Evolutionary conservation across 2,329 filamentous ascomycete genomes (phyloP).

Genomic region (Colletotrichum musae): DNA sequence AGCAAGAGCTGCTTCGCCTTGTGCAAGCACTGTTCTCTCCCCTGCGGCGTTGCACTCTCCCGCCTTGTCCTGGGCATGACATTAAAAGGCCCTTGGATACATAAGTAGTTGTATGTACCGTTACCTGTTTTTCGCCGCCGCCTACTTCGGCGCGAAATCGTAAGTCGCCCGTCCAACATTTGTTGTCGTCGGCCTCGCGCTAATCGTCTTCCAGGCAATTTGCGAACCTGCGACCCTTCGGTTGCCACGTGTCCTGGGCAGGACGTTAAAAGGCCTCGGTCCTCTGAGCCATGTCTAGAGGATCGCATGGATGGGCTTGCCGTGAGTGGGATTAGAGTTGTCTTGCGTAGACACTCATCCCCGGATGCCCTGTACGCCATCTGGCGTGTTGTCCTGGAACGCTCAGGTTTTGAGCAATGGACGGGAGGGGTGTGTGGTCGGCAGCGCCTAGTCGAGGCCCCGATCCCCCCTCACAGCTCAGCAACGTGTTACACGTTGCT

Average conservation of each 20-base stretch:
- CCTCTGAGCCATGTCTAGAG: slow-evolving; percentile 4
- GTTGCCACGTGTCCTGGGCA: slow-evolving; percentile 50
- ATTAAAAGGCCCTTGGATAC: slow-evolving; percentile 48
- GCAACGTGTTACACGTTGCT: too few relatives aligned
- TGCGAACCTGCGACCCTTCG: background rate
- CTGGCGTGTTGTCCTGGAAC: slow-evolving; percentile 23
- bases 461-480: too few relatives aligned
- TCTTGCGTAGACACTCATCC: background rate
- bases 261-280: slow-evolving; percentile 53
- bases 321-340: background rate
- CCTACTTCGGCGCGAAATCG: slow-evolving; percentile 13
- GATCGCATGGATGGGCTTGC: slow-evolving; percentile 21
- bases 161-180: background rate
- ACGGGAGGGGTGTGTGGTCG: background rate
- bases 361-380: slow-evolving; percentile 18
- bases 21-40: too few relatives aligned
- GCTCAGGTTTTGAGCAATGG: slow-evolving; percentile 15
- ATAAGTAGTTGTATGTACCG: slow-evolving; percentile 2
- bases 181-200: too few relatives aligned
- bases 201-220: too few relatives aligned
- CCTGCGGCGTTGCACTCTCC: background rate
- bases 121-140: background rate
- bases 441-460: too few relatives aligned
- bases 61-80: slow-evolving; percentile 52
- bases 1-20: too few relatives aligned